Percentiles rank a stretch among this genome's conserved stretches.
Evolutionary conservation across 495 filamentous ascomycete genomes (phyloP).

Genomic region (Aspergillus panamensis): DNA sequence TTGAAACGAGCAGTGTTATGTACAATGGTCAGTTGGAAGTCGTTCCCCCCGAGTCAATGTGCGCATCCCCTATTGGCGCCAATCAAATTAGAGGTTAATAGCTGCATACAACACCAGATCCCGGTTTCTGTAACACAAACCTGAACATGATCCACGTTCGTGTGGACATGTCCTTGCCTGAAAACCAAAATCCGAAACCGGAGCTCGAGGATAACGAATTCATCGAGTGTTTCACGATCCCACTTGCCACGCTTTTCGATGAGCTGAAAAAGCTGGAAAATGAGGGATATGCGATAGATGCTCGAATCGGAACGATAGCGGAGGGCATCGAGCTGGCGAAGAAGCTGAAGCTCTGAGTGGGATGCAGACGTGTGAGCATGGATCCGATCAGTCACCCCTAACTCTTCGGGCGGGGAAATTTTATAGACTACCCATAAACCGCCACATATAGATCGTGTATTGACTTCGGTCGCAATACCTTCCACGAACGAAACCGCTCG

Average conservation of each 20-base stretch:
- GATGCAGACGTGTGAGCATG: not conserved
- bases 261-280: constrained; percentile 66
- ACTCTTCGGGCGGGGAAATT: not conserved
- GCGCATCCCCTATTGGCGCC: not conserved
- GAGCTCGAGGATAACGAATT: constrained; percentile 86
- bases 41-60: not conserved
- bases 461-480: not conserved
- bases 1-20: constrained; percentile 72
- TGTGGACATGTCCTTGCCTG: constrained; percentile 68
- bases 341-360: constrained; percentile 46
- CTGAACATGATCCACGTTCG: constrained; percentile 77
- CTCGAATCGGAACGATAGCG: constrained; percentile 76
- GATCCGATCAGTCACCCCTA: not conserved
- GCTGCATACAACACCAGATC: constrained; percentile 36
- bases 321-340: constrained; percentile 82
- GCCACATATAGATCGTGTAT: not conserved
- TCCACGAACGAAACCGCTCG: not conserved
- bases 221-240: constrained; percentile 78
- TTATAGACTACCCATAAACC: not conserved
- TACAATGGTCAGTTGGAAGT: constrained; percentile 64
- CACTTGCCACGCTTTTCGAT: constrained; percentile 59
- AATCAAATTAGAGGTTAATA: not conserved
- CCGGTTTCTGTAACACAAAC: constrained; percentile 88
- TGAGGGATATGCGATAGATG: constrained; percentile 81
- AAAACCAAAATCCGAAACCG: constrained; percentile 67